Conservation (phyloP, 2,329 filamentous ascomycete species). For the Penicillium italicum region DNA sequence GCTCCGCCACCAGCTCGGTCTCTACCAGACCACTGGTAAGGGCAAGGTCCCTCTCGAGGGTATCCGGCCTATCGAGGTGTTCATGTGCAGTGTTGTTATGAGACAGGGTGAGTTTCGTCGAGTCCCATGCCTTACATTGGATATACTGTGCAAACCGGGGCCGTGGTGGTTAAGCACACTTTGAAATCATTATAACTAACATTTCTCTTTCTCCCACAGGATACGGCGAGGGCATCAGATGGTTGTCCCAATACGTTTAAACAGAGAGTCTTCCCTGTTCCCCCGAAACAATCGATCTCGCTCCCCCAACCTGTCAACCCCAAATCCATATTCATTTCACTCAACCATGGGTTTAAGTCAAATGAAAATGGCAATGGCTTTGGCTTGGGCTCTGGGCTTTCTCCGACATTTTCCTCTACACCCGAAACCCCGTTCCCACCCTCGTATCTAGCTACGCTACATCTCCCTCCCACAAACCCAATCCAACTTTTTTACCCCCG, state of each 20-base stretch:
- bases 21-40: slow-evolving; percentile 96
- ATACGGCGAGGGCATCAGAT: slow-evolving; percentile 86
- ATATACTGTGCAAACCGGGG: neutral
- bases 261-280: slow-evolving; percentile 9
- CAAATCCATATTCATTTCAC: neutral
- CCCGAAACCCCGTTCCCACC: neutral
- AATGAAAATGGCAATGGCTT: neutral
- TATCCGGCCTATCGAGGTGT: slow-evolving; percentile 92
- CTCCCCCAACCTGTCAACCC: neutral
- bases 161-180: neutral
- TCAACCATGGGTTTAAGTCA: neutral
- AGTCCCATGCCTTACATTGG: too few species aligned
- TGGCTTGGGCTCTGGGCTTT: neutral
- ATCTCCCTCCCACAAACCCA: neutral
- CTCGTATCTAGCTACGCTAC: neutral
- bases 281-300: neutral
- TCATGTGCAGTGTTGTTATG: slow-evolving; percentile 99
- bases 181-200: neutral
- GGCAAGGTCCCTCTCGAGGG: slow-evolving; percentile 89
- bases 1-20: slow-evolving; percentile 81
- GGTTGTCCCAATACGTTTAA: slow-evolving; percentile 90
- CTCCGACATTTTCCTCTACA: neutral
- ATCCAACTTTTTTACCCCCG: neutral
- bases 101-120: slow-evolving; percentile 65
- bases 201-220: slow-evolving; percentile 43